Conservation (phyloP, 2,329 filamentous ascomycete species). For the Apiospora koreana region DNA sequence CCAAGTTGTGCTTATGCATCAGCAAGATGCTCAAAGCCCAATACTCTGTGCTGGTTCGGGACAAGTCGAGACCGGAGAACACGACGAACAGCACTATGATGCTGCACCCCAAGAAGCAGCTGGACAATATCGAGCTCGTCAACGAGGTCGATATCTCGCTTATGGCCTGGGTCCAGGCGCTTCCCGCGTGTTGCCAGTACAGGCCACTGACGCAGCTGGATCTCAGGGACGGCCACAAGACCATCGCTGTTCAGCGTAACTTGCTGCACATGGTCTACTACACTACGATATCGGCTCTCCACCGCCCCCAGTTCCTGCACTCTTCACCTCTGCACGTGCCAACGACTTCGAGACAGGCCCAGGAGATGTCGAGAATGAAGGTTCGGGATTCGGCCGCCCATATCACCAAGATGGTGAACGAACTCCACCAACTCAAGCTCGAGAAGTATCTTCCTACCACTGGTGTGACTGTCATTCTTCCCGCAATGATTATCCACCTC, state of each 20-base stretch:
- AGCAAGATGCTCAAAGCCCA: conserved; percentile 88
- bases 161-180: conserved; percentile 71
- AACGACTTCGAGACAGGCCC: conserved; percentile 64
- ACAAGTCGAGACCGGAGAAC: conserved; percentile 75
- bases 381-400: conserved; percentile 82
- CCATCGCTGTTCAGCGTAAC: conserved; percentile 72
- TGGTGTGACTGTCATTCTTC: conserved; percentile 86
- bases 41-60: conserved; percentile 86
- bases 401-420: conserved; percentile 81
- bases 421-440: conserved; percentile 71
- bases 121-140: conserved; percentile 80
- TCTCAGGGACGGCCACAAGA: conserved; percentile 60
- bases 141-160: conserved; percentile 78
- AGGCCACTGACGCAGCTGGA: conserved; percentile 55
- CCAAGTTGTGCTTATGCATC: conserved; percentile 85
- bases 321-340: conserved; percentile 59
- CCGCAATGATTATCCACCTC: conserved; percentile 91
- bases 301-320: conserved; percentile 87
- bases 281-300: conserved; percentile 86
- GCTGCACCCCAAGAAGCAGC: conserved; percentile 84
- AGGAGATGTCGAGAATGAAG: conserved; percentile 79
- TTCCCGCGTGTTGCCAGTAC: conserved; percentile 74
- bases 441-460: conserved; percentile 84
- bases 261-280: conserved; percentile 92
- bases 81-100: conserved; percentile 82